phyloP scores from a whole-genome alignment of 352 stramenopile genomes.

The Peronospora destructor region DNA sequence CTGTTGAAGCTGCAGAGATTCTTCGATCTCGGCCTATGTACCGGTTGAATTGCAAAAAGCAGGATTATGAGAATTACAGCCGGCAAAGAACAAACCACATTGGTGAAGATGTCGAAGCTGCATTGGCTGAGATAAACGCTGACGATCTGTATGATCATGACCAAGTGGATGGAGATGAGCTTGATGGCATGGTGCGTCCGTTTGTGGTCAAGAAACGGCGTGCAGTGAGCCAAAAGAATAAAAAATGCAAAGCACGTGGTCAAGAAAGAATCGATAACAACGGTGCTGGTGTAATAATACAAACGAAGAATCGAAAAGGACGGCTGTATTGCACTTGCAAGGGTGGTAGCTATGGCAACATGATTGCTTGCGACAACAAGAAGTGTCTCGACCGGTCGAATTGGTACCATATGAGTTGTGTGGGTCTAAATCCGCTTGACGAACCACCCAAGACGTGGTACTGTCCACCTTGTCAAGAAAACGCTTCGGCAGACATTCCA shows the following conservation, averaged over 20 bases:
- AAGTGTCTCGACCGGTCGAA: constrained; percentile 72
- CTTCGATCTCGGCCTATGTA: constrained; percentile 8
- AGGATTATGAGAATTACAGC: constrained; percentile 26
- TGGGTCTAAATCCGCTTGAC: constrained; percentile 42
- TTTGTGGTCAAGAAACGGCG: constrained; percentile 21
- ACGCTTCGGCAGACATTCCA: constrained; percentile 45
- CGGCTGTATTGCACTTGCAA: constrained; percentile 74
- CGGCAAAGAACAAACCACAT: constrained; percentile 7
- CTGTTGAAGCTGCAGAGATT: constrained; percentile 10
- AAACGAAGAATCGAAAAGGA: constrained; percentile 60
- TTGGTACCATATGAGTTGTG: constrained; percentile 79
- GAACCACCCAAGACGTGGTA: constrained; percentile 70
- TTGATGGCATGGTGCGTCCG: constrained; percentile 1
- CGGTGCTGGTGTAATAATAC: constrained; percentile 3
- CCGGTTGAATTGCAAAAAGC: constrained; percentile 16
- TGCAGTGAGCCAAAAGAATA: constrained; percentile 11
- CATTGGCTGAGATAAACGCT: constrained; percentile 18
- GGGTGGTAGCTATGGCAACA: constrained; percentile 62
- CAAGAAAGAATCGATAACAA: constrained; percentile 8
- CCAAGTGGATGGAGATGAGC: background rate
- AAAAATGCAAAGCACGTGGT: constrained; percentile 5
- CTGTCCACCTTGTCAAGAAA: constrained; percentile 53
- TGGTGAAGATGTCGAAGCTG: constrained; percentile 3
- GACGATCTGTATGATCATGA: constrained; percentile 19
- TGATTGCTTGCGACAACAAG: constrained; percentile 83